Evolutionary conservation across 208 protist species (phyloP).

Genomic region (Leptomonas seymouri): DNA sequence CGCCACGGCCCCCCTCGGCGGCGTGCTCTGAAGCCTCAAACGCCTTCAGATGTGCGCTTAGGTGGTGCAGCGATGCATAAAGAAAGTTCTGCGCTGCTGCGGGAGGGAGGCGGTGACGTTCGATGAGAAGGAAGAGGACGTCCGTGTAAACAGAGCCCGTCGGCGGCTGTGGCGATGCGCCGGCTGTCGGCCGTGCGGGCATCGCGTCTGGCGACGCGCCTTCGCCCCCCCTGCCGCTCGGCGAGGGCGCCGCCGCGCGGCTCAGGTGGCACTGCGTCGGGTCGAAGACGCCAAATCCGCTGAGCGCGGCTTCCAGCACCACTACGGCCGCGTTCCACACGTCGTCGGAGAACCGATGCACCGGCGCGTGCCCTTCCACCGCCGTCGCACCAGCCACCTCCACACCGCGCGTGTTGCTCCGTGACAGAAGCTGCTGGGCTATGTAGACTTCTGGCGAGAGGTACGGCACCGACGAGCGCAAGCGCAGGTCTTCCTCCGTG

Average conservation of each 20-base stretch:
- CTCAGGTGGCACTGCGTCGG: constrained; percentile 34
- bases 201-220: constrained; percentile 8
- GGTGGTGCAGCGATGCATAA: constrained; percentile 67
- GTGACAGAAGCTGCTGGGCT: constrained; percentile 8
- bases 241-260: too few relatives aligned
- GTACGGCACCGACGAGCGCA: constrained; percentile 56
- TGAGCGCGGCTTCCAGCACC: constrained; percentile 61
- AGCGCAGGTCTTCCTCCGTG: constrained; percentile 33
- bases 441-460: constrained; percentile 68
- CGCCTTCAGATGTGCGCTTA: neutral
- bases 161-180: neutral
- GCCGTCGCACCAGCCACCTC: neutral
- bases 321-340: constrained; percentile 80
- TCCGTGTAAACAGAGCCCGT: constrained; percentile 57
- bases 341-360: constrained; percentile 75
- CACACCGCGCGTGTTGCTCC: too few relatives aligned
- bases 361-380: neutral
- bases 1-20: neutral
- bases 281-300: constrained; percentile 40
- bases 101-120: constrained; percentile 28
- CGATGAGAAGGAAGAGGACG: constrained; percentile 35
- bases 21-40: neutral
- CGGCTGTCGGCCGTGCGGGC: too few relatives aligned
- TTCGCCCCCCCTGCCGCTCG: neutral
- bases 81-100: constrained; percentile 72